Conservation (phyloP, 805 yeast genomes). For the Candida peoriensis region DNA sequence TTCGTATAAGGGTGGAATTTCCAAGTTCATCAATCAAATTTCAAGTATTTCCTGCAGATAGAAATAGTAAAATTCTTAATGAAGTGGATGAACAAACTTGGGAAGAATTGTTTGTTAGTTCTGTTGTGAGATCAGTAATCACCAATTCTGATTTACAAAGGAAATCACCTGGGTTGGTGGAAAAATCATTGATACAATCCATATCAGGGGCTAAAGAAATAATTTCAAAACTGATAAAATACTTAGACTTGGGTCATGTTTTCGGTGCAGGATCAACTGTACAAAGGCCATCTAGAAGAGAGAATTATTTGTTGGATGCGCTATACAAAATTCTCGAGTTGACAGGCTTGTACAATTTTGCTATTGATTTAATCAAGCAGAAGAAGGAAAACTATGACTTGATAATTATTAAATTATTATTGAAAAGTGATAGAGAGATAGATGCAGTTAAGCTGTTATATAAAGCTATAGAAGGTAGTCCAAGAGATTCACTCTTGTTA, state of each 20-base stretch:
- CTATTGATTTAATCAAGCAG: slow-evolving; percentile 34
- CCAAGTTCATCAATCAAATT: slow-evolving; percentile 40
- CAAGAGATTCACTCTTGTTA: slow-evolving; percentile 17
- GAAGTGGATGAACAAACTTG: slow-evolving; percentile 38
- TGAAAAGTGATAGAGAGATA: slow-evolving; percentile 30
- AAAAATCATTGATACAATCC: slow-evolving; percentile 33
- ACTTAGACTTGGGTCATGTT: slow-evolving; percentile 42
- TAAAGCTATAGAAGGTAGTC: slow-evolving; percentile 21
- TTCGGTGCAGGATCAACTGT: slow-evolving; percentile 62
- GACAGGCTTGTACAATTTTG: slow-evolving; percentile 32
- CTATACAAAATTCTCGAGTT: slow-evolving; percentile 43
- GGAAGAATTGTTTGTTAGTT: slow-evolving; percentile 59
- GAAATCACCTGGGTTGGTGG: slow-evolving; percentile 56
- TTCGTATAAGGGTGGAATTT: slow-evolving; percentile 58
- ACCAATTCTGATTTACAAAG: slow-evolving; percentile 49
- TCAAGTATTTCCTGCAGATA: slow-evolving; percentile 30
- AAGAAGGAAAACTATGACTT: slow-evolving; percentile 21
- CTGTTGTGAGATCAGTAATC: slow-evolving; percentile 48
- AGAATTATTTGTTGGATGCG: slow-evolving; percentile 71
- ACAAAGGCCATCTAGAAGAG: slow-evolving; percentile 58
- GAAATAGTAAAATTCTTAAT: slow-evolving; percentile 26
- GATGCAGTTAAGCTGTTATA: slow-evolving; percentile 29
- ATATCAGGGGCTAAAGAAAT: slow-evolving; percentile 8
- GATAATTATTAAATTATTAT: slow-evolving; percentile 26
- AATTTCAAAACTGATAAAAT: slow-evolving; percentile 10